Conservation (phyloP, 441 rosid species). For the Euphorbia schlechtendalii region DNA sequence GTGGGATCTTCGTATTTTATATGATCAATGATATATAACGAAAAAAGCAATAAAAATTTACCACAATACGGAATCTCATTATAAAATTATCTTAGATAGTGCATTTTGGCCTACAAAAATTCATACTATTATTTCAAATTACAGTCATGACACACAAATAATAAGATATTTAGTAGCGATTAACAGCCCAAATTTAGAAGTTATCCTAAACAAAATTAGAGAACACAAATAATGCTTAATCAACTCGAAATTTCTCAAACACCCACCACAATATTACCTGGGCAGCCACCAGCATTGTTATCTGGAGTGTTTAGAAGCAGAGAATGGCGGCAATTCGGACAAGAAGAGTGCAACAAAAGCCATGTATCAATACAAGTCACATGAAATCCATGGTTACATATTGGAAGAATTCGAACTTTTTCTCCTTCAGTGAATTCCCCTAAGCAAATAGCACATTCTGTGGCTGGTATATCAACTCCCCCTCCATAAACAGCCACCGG, state of each 20-base stretch:
- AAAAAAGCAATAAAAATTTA: no score
- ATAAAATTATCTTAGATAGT: no score
- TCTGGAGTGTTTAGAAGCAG: slow-evolving; percentile 22
- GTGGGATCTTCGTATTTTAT: no score
- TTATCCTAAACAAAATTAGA: no score
- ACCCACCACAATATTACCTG: slow-evolving; percentile 6
- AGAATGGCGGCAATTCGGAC: slow-evolving; percentile 81
- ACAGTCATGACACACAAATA: no score
- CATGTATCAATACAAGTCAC: slow-evolving; percentile 82
- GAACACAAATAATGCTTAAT: no score
- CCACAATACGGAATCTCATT: no score
- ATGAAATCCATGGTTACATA: slow-evolving; percentile 84
- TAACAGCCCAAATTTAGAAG: no score
- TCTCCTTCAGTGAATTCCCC: slow-evolving; percentile 62
- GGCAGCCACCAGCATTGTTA: not conserved
- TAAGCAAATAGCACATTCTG: slow-evolving; percentile 76
- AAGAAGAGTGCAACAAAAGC: slow-evolving; percentile 83
- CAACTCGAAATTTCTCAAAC: not conserved
- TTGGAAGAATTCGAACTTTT: slow-evolving; percentile 70
- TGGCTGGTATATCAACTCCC: slow-evolving; percentile 21
- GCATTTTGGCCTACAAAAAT: no score
- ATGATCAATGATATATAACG: no score
- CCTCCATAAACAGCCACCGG: slow-evolving; percentile 45
- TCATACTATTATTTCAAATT: no score
- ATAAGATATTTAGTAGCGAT: no score